A percentile compares a stretch with the other conserved stretches of the same genome.
These are phyloP conservation scores for Neurospora crassa DNA, from an alignment of 2,329 filamentous ascomycete genomes.

Conservation along the genomic window DNA sequence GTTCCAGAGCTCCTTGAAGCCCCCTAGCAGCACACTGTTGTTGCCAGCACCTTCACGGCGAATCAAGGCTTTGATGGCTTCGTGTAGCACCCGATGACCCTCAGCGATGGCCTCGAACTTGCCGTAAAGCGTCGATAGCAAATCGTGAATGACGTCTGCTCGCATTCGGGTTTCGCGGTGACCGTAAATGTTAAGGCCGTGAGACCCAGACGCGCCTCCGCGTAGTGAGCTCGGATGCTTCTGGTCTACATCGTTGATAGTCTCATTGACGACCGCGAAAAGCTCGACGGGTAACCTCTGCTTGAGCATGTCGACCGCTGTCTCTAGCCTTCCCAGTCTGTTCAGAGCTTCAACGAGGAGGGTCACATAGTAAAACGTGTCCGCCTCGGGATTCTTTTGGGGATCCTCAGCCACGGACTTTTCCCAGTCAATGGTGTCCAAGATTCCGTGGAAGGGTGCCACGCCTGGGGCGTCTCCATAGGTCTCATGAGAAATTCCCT, in stretches of 20 bases:
- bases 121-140: conserved; percentile 85
- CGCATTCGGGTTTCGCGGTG: conserved; percentile 66
- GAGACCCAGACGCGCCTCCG: conserved; percentile 41
- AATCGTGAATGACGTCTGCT: conserved; percentile 79
- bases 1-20: conserved; percentile 97
- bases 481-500: conserved; percentile 35
- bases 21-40: conserved; percentile 61
- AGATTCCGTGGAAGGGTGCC: conserved; percentile 46
- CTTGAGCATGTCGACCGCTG: conserved; percentile 82
- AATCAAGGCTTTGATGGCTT: conserved; percentile 79
- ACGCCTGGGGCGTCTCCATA: conserved; percentile 36
- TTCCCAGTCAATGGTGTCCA: conserved; percentile 53
- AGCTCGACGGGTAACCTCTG: conserved; percentile 89
- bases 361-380: conserved; percentile 89
- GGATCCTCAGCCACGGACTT: conserved; percentile 69
- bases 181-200: conserved; percentile 53
- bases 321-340: conserved; percentile 76
- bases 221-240: conserved; percentile 77
- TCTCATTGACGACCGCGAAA: conserved; percentile 88
- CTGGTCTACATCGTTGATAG: conserved; percentile 86
- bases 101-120: conserved; percentile 98
- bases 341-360: conserved; percentile 83
- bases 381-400: conserved; percentile 85
- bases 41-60: conserved; percentile 65
- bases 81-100: conserved; percentile 86